Conservation (phyloP, 75 land plant genomes). For the Pinus albicaulis region DNA sequence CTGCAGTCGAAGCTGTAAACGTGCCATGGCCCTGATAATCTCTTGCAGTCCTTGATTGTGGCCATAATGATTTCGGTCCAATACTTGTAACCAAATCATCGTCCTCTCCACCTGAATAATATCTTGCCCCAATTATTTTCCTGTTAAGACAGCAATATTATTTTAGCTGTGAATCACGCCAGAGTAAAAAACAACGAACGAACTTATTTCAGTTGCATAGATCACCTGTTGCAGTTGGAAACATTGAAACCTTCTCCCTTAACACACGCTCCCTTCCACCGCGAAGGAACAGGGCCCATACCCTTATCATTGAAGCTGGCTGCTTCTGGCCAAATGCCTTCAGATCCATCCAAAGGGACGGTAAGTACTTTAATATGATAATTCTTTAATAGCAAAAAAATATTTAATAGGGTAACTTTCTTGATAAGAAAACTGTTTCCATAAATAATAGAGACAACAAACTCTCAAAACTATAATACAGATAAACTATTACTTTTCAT, state of each 20-base stretch:
- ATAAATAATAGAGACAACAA: too few relatives aligned
- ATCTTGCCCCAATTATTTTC: constrained; percentile 77
- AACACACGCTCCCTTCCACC: constrained; percentile 78
- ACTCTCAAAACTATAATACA: too few relatives aligned
- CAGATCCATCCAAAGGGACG: too few relatives aligned
- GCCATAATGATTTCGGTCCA: neutral
- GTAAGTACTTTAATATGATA: too few relatives aligned
- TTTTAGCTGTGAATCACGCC: neutral
- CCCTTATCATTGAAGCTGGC: constrained; percentile 62
- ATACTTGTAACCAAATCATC: neutral
- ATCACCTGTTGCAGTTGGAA: constrained; percentile 11
- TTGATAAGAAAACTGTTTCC: too few relatives aligned
- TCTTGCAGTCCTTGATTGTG: constrained; percentile 40
- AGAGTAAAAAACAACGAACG: too few relatives aligned
- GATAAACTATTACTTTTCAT: too few relatives aligned
- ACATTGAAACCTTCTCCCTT: constrained; percentile 54
- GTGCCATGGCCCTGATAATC: constrained; percentile 72
- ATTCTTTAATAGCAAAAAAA: too few relatives aligned
- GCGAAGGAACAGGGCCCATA: constrained; percentile 39
- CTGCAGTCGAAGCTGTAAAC: constrained; percentile 76
- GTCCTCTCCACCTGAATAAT: constrained; percentile 15
- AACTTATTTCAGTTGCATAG: too few relatives aligned
- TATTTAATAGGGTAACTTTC: too few relatives aligned
- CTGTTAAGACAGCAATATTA: constrained; percentile 12
- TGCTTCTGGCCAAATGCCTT: constrained; percentile 78